Percentiles rank a stretch among this genome's conserved stretches.
Conservation (phyloP, 2,329 filamentous ascomycete species). For the Torrubiella hemipterigena region DNA sequence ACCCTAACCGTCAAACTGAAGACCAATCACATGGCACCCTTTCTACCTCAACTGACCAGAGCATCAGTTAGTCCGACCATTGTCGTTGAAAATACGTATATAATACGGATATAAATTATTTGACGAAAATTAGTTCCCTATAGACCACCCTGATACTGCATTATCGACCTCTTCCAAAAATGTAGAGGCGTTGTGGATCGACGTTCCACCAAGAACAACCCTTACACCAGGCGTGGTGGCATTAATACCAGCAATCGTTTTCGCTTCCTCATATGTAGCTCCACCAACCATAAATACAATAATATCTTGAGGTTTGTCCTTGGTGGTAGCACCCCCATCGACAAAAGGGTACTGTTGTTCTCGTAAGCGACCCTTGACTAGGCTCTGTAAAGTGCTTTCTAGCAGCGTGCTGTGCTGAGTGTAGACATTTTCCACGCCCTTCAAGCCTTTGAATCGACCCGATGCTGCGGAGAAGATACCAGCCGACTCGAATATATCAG, state of each 20-base stretch:
- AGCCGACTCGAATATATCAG: conserved; percentile 82
- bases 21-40: too few relatives aligned
- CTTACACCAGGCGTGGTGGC: conserved; percentile 78
- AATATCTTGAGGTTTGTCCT: conserved; percentile 94
- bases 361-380: conserved; percentile 82
- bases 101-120: too few relatives aligned
- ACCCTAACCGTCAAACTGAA: too few relatives aligned
- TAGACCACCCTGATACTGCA: conserved; percentile 75
- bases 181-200: conserved; percentile 73
- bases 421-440: conserved; percentile 97
- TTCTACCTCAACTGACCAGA: too few relatives aligned
- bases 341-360: conserved; percentile 89
- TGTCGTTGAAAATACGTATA: too few relatives aligned
- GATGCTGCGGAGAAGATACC: conserved; percentile 85
- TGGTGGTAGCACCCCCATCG: conserved; percentile 73
- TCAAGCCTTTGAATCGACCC: conserved; percentile 83
- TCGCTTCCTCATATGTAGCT: conserved; percentile 91
- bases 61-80: too few relatives aligned
- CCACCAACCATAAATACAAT: conserved; percentile 91
- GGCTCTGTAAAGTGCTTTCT: conserved; percentile 76
- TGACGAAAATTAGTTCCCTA: too few relatives aligned
- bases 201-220: conserved; percentile 80
- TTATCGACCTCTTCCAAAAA: conserved; percentile 91
- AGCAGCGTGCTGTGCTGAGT: conserved; percentile 89
- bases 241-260: conserved; percentile 91